phyloP scores from a whole-genome alignment of 176 grass and related monocot genomes.

The Eragrostis nindensis region DNA sequence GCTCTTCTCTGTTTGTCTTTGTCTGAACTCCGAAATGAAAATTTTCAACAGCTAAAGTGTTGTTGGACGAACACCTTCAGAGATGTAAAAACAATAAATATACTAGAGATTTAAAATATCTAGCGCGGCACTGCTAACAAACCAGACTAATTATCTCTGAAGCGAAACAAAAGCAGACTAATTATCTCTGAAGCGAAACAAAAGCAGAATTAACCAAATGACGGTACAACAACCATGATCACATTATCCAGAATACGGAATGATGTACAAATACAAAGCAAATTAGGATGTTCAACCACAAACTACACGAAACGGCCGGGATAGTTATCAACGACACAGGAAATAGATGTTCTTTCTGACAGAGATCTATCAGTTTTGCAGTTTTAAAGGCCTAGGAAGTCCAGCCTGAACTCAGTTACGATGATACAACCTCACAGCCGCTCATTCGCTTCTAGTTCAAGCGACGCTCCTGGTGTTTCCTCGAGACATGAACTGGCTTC shows the following conservation, averaged over 20 bases:
- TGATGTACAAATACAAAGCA: constrained; percentile 46
- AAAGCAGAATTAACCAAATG: not conserved
- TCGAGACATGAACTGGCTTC: not conserved
- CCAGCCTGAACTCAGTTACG: constrained; percentile 12
- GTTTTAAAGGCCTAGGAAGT: not conserved
- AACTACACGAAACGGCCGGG: constrained; percentile 11
- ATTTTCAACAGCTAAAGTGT: not conserved
- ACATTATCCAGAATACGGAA: constrained; percentile 16
- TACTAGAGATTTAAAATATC: not conserved
- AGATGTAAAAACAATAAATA: not conserved
- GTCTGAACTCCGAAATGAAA: too few species aligned
- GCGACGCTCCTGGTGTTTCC: not conserved
- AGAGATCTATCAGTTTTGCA: constrained; percentile 32
- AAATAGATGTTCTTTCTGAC: constrained; percentile 11
- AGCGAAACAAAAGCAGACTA: not conserved
- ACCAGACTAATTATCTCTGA: too few species aligned
- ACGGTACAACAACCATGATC: not conserved
- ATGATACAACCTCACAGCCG: constrained; percentile 33
- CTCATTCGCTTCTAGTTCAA: constrained; percentile 1
- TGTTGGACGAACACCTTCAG: not conserved
- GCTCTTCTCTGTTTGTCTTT: too few species aligned
- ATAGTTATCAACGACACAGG: constrained; percentile 22
- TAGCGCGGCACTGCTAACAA: not conserved
- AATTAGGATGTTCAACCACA: constrained; percentile 12
- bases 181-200: not conserved